These are phyloP conservation scores for Theileria orientalis DNA, from an alignment of 169 alveolate species.

Conservation along the genomic window DNA sequence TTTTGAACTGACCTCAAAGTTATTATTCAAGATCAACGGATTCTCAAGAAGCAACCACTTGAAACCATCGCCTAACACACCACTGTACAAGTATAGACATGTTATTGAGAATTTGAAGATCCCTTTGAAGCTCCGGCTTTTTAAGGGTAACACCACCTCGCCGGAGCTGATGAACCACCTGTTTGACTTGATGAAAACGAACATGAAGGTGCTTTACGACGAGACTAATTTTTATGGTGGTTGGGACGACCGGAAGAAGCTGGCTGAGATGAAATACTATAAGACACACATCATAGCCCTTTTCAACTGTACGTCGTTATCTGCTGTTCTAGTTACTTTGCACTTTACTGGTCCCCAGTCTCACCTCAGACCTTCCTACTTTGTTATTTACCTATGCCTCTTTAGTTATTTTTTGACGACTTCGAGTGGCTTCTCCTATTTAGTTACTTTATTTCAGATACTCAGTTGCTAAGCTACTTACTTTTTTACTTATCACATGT, in stretches of 20 bases:
- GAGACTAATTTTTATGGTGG: constrained; percentile 68
- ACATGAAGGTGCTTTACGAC: constrained; percentile 66
- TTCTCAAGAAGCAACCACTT: background rate
- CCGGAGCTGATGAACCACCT: constrained; percentile 12
- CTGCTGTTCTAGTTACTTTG: too few relatives aligned
- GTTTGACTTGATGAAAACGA: constrained; percentile 50
- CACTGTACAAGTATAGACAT: background rate
- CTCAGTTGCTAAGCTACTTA: too few relatives aligned
- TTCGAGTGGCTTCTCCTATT: too few relatives aligned
- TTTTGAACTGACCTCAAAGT: background rate
- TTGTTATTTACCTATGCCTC: too few relatives aligned
- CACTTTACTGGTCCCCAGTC: too few relatives aligned
- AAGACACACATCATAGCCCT: constrained; percentile 50
- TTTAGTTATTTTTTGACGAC: too few relatives aligned
- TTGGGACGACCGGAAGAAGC: constrained; percentile 66
- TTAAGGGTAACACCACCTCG: constrained; percentile 33
- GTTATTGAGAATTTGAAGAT: background rate
- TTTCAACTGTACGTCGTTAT: constrained; percentile 9
- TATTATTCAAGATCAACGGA: background rate
- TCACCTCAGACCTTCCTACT: too few relatives aligned
- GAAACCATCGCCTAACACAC: background rate
- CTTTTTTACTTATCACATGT: too few relatives aligned
- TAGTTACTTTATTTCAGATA: too few relatives aligned
- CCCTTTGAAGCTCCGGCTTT: constrained; percentile 4
- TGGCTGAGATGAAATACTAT: constrained; percentile 53